Evolutionary conservation across 305 asterid species (phyloP).

Genomic region (Ajuga reptans): DNA sequence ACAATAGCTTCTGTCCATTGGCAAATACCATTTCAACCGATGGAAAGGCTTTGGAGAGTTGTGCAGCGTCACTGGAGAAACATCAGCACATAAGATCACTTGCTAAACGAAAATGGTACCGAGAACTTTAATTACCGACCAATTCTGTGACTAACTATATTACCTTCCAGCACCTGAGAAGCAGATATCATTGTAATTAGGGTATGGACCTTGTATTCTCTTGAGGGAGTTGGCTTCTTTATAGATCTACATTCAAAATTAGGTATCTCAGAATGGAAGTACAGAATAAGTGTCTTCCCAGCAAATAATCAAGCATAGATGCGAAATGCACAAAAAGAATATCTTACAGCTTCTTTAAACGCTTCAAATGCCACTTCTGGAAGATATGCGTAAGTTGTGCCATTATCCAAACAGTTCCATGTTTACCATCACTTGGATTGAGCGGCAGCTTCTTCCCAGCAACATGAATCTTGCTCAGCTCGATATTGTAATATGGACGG

Average conservation of each 20-base stretch:
- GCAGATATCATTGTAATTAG: slow-evolving; percentile 76
- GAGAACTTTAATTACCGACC: slow-evolving; percentile 3
- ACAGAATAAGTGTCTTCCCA: background rate
- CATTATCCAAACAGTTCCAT: slow-evolving; percentile 92
- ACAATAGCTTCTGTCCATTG: slow-evolving; percentile 68
- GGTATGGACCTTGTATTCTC: slow-evolving; percentile 79
- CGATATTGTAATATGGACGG: slow-evolving; percentile 95
- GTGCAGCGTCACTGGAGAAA: slow-evolving; percentile 57
- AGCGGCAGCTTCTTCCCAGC: slow-evolving; percentile 80
- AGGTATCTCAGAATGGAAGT: slow-evolving; percentile 5
- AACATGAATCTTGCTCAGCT: slow-evolving; percentile 82
- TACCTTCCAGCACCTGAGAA: slow-evolving; percentile 98
- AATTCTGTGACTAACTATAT: slow-evolving; percentile 11
- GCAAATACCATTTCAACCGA: slow-evolving; percentile 77
- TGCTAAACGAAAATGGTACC: slow-evolving; percentile 12
- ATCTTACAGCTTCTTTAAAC: slow-evolving; percentile 78
- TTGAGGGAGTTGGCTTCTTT: slow-evolving; percentile 57
- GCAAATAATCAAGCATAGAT: slow-evolving; percentile 13
- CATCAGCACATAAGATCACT: slow-evolving; percentile 28
- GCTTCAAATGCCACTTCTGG: slow-evolving; percentile 76
- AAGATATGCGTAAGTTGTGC: slow-evolving; percentile 91
- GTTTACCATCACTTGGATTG: slow-evolving; percentile 65
- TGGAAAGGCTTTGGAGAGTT: slow-evolving; percentile 68
- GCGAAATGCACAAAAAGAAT: slow-evolving; percentile 4
- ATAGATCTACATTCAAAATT: slow-evolving; percentile 50